Evolutionary conservation across 108 stramenopile species (phyloP).

Genomic region (Parietichytrium sp.): DNA sequence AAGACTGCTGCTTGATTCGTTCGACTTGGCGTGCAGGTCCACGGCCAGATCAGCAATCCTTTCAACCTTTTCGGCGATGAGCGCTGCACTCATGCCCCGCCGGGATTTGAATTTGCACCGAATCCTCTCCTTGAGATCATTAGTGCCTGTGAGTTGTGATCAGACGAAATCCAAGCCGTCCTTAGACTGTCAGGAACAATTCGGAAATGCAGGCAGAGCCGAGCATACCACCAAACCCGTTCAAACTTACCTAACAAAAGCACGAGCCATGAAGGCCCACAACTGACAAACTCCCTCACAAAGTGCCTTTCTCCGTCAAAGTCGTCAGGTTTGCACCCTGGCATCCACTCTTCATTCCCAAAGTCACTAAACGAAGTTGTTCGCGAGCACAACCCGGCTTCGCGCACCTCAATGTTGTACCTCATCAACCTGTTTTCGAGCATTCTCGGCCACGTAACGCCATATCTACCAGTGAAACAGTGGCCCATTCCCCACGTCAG

Average conservation of each 20-base stretch:
- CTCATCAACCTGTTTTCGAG: not conserved
- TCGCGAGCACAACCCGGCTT: not conserved
- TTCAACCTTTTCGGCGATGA: not conserved
- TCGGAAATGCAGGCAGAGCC: too few species aligned
- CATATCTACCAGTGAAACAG: not conserved
- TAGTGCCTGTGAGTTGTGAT: too few species aligned
- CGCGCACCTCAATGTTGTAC: not conserved
- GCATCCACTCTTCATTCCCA: conserved; percentile 1
- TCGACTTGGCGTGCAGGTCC: not conserved
- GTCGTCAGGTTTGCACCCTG: not conserved
- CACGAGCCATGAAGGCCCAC: conserved; percentile 16
- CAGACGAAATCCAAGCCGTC: too few species aligned
- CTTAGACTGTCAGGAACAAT: too few species aligned
- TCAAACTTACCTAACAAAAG: not conserved
- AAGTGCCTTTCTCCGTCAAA: conserved; percentile 15
- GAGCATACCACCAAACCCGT: too few species aligned
- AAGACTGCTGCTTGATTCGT: not conserved
- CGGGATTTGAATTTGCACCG: not conserved
- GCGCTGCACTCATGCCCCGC: not conserved
- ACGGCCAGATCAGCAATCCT: not conserved
- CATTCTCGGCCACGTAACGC: not conserved
- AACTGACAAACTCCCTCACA: not conserved
- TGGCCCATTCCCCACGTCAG: conserved; percentile 26
- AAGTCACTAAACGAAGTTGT: conserved; percentile 16
- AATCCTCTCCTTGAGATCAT: not conserved